Base-by-base conservation (phyloP, 1,284 basidiomycete genomes). In the Ganoderma meredithae region DNA sequence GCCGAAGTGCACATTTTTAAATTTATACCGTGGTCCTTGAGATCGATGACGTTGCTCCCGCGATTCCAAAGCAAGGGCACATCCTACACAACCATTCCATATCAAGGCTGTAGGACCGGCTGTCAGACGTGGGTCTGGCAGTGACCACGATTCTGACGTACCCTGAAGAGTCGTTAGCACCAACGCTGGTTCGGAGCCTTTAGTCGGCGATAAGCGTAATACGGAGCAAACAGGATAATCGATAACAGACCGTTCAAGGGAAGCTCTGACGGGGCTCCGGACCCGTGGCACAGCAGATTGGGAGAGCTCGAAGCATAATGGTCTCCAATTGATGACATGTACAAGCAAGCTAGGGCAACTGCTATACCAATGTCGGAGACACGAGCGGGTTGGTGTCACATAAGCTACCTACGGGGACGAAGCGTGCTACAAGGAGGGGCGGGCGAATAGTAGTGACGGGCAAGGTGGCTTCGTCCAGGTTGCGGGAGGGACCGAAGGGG, bases 271-370 rank as follows among this genome's bases (percentile, higher is more conserved):
- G n/a, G n/a, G 22, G 9, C 47, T 22, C 9, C n/a, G n/a, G 47
- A 55, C 12, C 9, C 47, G 22, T 44, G 43, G 19, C 43, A 44
- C 8, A 44, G n/a, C 43, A 19, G 10, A 41, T 7, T 31, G 9
- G 17, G 27, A 15, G 4, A 10, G 33, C 60, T 66, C 65, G 68
- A 65, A 73, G 70, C 74, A 75, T 74, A 74, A 74, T 62, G 69
- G 74, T 73, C 73, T 76, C 72, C 69, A 62, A 71, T 73, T 74
- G 70, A 67, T 62, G 75, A 76, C 73, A 75, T 74, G 69, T 76
- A 75, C 72, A 76, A 72, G 73, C 72, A 71, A 71, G 68, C 63
- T 71, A 58, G 70, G 65, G 58, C 70, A 71, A 65, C 64, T 53
- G 67, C 63, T 69, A 71, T 65, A 61, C 63, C 61, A 67, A 66